Evolutionary conservation across 495 filamentous ascomycete genomes (phyloP), one percentile per base, ranked within the genome.

Genomic region (Penicillium pulvis): DNA sequence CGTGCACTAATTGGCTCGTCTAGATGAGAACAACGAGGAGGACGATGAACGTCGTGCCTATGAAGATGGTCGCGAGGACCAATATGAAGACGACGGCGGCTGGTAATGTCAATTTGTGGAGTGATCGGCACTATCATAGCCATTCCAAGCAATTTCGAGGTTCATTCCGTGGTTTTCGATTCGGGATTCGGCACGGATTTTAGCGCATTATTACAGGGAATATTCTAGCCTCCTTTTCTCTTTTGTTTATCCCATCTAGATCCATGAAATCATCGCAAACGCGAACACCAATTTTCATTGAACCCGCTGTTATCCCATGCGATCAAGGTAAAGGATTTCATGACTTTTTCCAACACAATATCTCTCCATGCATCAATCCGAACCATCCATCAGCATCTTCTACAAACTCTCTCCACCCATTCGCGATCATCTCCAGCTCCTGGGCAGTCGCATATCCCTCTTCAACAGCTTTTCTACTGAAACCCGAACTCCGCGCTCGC

Each of bases 351-450:
- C 69, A 73, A 68, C 79, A 84, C 20, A 84, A 57, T 45, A 87
- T 75, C 69, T 87, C 73, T 39, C 80, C 81, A 71, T 82, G 72
- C 43, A 84, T 51, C 26, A 83, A 53, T 23, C 68, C 71, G 69
- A 80, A 82, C 78, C 83, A 84, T 10, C 69, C 81, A 53, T 83
- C 75, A 49, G 79, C 75, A 45, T 71, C 57, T 55, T 73, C 67
- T 6, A 74, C 76, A 73, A 74, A 84, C 35, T 63, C 63, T 56
- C 64, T 66, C 14, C 39, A 41, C 14, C 14, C 39, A n/a, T n/a
- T 41, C 16, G 16, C 33, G 33, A 36, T 36, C 33, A 10, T 36
- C 12, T 36, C 33, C 33, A 36, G 9, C 33, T 36, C 33, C 33
- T 36, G 4, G 10, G 12, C 3, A 41, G 4, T n/a, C 39, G 39